phyloP scores from a whole-genome alignment of 73 alveolate genomes.

The Halteria grandinella region DNA sequence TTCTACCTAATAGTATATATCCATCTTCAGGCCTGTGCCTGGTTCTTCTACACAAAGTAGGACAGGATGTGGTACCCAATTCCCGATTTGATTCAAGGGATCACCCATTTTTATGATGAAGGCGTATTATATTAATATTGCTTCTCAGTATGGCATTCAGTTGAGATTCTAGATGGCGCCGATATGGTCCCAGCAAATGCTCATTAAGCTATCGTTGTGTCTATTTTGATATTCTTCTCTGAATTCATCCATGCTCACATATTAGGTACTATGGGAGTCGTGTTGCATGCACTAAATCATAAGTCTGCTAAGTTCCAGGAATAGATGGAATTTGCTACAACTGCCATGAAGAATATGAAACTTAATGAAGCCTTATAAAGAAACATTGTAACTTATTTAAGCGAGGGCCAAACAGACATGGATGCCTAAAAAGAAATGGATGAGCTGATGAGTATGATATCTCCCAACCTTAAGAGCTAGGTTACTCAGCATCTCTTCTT shows the following conservation, averaged over 20 bases:
- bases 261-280: constrained; percentile 59
- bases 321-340: constrained; percentile 18
- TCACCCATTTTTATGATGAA: constrained; percentile 27
- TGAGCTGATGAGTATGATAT: background rate
- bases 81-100: constrained; percentile 24
- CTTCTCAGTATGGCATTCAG: constrained; percentile 58
- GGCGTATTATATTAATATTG: constrained; percentile 16
- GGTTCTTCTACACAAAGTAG: constrained; percentile 61
- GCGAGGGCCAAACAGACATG: background rate
- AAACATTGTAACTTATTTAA: background rate
- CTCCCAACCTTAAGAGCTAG: background rate
- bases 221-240: constrained; percentile 49
- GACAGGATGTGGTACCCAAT: constrained; percentile 66
- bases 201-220: constrained; percentile 19
- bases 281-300: background rate
- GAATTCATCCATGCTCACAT: constrained; percentile 57
- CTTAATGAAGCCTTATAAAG: constrained; percentile 30
- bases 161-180: constrained; percentile 65
- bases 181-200: constrained; percentile 52
- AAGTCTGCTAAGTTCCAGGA: constrained; percentile 36
- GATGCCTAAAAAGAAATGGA: background rate
- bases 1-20: constrained; percentile 58
- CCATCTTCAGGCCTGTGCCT: constrained; percentile 71
- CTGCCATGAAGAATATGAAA: constrained; percentile 51
- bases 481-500: background rate